phyloP scores from a whole-genome alignment of 2,329 filamentous ascomycete species.

The Chrysoporthe austroafricana region DNA sequence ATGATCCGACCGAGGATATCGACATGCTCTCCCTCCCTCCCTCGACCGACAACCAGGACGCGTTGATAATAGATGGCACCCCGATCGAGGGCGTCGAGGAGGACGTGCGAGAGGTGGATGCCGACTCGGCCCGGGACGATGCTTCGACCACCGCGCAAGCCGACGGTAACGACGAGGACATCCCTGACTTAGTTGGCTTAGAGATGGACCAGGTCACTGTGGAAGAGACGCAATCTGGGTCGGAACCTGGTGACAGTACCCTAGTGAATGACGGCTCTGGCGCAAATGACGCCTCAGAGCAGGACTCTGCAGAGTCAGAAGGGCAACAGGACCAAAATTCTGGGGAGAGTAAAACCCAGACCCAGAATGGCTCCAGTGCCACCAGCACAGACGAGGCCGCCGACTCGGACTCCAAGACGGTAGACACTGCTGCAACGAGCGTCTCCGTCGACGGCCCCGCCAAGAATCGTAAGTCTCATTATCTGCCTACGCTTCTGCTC shows the following conservation, averaged over 20 bases:
- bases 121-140: slow-evolving; percentile 5
- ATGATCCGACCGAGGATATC: slow-evolving; percentile 48
- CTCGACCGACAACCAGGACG: slow-evolving; percentile 21
- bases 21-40: slow-evolving; percentile 47
- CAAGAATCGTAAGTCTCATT: slow-evolving; percentile 34
- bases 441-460: slow-evolving; percentile 30
- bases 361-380: slow-evolving; percentile 16
- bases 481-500: slow-evolving; percentile 11
- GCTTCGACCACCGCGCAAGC: slow-evolving; percentile 11
- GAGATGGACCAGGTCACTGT: slow-evolving; percentile 22
- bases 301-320: neutral
- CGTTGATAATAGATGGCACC: slow-evolving; percentile 17
- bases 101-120: slow-evolving; percentile 8
- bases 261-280: neutral
- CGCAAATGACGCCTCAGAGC: neutral
- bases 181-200: slow-evolving; percentile 12
- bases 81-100: slow-evolving; percentile 10
- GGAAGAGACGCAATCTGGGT: slow-evolving; percentile 24
- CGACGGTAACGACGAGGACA: slow-evolving; percentile 14
- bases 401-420: slow-evolving; percentile 25
- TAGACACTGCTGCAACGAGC: slow-evolving; percentile 27
- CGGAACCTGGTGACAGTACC: slow-evolving; percentile 19
- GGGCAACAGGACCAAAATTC: slow-evolving; percentile 1
- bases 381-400: slow-evolving; percentile 24
- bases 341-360: slow-evolving; percentile 14